Percentiles rank a stretch among this genome's conserved stretches.
Conservation (phyloP, 108 stramenopile species). For the Schizochytrium sp. region DNA sequence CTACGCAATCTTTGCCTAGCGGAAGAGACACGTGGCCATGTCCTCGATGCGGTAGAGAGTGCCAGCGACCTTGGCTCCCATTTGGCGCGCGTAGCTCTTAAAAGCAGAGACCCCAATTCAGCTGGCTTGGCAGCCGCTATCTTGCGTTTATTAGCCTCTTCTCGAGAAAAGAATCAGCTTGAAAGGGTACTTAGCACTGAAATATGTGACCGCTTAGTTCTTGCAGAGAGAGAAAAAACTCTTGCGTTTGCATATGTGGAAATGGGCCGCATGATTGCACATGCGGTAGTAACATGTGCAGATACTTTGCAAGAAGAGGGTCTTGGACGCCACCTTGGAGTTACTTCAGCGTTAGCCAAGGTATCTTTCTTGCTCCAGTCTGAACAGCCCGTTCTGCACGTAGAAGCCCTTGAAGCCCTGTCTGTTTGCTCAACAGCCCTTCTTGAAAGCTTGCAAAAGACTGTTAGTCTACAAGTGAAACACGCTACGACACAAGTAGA, state of each 20-base stretch:
- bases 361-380: constrained; percentile 42
- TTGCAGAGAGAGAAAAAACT: neutral
- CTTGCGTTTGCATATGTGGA: constrained; percentile 38
- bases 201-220: neutral
- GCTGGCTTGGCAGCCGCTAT: constrained; percentile 47
- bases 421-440: neutral
- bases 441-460: neutral
- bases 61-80: neutral
- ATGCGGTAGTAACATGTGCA: neutral
- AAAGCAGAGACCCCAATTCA: constrained; percentile 29
- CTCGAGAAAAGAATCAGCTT: neutral
- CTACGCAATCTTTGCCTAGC: constrained; percentile 5
- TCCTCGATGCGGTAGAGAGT: neutral
- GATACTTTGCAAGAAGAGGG: neutral
- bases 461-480: neutral
- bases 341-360: neutral
- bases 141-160: constrained; percentile 26
- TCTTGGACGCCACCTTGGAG: neutral
- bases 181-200: neutral
- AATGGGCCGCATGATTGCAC: neutral
- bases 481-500: neutral
- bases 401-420: constrained; percentile 12
- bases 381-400: neutral
- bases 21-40: neutral
- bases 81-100: neutral